Percentiles rank a stretch among this genome's conserved stretches.
phyloP scores from a whole-genome alignment of 768 basidiomycete species.

The Austroboletus eburneus region DNA sequence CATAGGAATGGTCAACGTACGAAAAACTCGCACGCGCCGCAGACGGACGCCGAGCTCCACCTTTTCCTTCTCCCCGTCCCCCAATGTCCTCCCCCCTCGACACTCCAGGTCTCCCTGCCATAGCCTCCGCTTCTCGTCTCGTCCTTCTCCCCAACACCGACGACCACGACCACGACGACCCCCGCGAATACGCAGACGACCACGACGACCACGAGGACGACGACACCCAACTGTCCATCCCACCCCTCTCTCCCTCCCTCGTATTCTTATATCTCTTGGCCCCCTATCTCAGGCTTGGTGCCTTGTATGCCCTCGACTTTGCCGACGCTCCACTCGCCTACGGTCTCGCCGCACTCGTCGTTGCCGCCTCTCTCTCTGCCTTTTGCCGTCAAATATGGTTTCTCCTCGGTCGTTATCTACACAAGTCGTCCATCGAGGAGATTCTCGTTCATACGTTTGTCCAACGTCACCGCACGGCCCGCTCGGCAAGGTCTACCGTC shows the following conservation, averaged over 20 bases:
- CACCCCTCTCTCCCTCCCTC: constrained; percentile 52
- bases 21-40: constrained; percentile 16
- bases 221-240: constrained; percentile 18
- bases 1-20: constrained; percentile 4
- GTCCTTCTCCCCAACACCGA: constrained; percentile 60
- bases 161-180: constrained; percentile 43
- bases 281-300: constrained; percentile 69
- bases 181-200: constrained; percentile 34
- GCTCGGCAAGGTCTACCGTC: constrained; percentile 41
- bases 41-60: too few species aligned
- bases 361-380: constrained; percentile 54
- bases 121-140: constrained; percentile 49
- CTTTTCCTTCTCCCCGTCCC: too few species aligned
- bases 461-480: constrained; percentile 48
- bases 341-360: constrained; percentile 45
- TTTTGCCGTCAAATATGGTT: constrained; percentile 71
- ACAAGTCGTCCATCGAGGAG: constrained; percentile 62
- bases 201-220: constrained; percentile 18
- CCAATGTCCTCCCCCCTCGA: too few species aligned
- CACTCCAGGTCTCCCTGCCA: too few species aligned
- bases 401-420: constrained; percentile 69
- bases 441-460: constrained; percentile 60
- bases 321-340: constrained; percentile 45
- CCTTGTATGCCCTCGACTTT: constrained; percentile 51
- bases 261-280: constrained; percentile 68